Evolutionary conservation across 2,329 filamentous ascomycete genomes (phyloP), one percentile per base, ranked within the genome.

Genomic region (Cryphonectria parasitica): DNA sequence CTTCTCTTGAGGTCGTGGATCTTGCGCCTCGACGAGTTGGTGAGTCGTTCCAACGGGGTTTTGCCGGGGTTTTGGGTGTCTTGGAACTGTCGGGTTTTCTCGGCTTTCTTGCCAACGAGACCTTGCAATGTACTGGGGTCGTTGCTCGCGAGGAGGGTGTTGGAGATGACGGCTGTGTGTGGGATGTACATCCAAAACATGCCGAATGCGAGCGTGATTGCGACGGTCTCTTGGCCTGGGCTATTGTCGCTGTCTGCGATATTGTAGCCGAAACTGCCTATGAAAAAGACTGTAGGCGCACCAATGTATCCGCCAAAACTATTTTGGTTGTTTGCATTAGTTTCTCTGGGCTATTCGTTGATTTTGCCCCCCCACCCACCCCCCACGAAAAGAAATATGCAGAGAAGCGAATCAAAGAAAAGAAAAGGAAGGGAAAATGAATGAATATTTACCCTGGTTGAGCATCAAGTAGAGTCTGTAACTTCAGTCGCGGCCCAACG

Each of bases 111-210:
- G 2, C 63, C 63, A 17, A 64, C 28, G 19, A 64, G 41, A 1
- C 74, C 76, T 56, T 78, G 75, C 3, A 78, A 68, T n/a, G 74
- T 76, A 62, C 74, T 76, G 13, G 77, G 77, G 45, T 78, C 77
- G 71, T 77, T 78, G 10, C 76, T 75, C 2, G 77, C 76, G 10
- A 78, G 72, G 36, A 78, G 61, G 6, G 54, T 75, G 69, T 60
- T 74, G 0, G 75, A 75, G 34, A 78, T 58, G 22, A 78, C 76
- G 56, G 76, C 73, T 25, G 77, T 75, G 22, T 78, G 77, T 0
- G 76, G 76, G 13, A 78, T 76, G 1, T 72, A 76, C 76, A 73
- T 73, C 28, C 66, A 73, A 64, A 67, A 71, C 73, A 65, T 39
- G 3, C 68, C 60, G 25, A 71, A 71, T 2, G 56, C 62, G 6